These are phyloP conservation scores for Boletus subparvulus DNA, from an alignment of 768 basidiomycete genomes.

Conservation along the genomic window DNA sequence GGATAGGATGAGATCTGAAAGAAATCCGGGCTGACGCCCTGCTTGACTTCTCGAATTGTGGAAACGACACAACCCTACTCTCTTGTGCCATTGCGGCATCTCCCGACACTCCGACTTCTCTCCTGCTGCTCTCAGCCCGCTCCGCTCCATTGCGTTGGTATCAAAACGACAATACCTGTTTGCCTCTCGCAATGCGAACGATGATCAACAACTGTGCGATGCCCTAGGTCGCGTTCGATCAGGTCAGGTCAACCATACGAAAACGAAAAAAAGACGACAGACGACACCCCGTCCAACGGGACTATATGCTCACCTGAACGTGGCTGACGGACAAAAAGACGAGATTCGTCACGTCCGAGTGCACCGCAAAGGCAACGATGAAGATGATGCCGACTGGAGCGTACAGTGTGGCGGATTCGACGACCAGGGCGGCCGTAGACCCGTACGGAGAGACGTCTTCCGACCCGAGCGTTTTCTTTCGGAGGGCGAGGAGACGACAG, in stretches of 20 bases:
- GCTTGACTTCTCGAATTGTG: too few species aligned
- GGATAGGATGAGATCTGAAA: too few species aligned
- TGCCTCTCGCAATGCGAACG: conserved; percentile 29
- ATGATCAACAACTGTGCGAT: conserved; percentile 39
- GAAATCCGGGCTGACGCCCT: too few species aligned
- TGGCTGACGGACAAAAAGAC: conserved; percentile 35
- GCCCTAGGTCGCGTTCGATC: conserved; percentile 17
- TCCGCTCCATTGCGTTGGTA: too few species aligned
- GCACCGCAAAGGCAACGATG: conserved; percentile 28
- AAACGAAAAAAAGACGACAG: too few species aligned
- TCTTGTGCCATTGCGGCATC: too few species aligned
- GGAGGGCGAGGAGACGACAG: conserved; percentile 25
- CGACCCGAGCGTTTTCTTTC: conserved; percentile 15
- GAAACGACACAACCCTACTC: too few species aligned
- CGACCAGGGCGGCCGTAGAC: conserved; percentile 29
- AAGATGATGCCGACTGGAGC: conserved; percentile 29
- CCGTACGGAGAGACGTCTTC: conserved; percentile 26
- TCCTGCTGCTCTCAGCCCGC: too few species aligned
- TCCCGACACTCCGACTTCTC: too few species aligned
- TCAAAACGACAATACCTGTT: too few species aligned
- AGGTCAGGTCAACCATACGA: neutral
- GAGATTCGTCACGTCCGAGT: conserved; percentile 29
- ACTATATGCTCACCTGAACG: conserved; percentile 26
- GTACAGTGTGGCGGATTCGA: conserved; percentile 38
- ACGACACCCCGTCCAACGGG: neutral